Base-by-base conservation (phyloP, 2,329 filamentous ascomycete species). In the Xylariomycetidae sp. region DNA sequence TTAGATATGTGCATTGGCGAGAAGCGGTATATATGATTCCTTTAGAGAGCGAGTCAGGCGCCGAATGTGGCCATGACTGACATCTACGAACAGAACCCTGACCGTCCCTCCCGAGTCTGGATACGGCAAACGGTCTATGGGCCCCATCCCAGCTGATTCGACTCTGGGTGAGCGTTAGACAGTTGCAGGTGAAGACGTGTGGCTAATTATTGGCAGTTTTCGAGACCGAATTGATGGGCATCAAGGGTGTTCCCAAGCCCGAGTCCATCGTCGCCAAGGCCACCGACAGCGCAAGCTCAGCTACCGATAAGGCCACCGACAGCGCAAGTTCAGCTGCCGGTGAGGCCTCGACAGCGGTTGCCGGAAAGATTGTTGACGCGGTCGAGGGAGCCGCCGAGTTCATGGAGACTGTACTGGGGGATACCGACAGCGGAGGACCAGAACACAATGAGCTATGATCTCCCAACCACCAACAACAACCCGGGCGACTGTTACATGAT, bases 1-100 rank as follows among this genome's bases (percentile, higher is more conserved):
- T 51, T 92, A 34, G 86, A 86, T 55, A 96, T 97, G 89, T 97
- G 92, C 64, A 84, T 94, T 50, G 90, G 92, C 42, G 90, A 97
- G 72, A 90, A 89, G 72, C 77, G 74, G 72, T 69, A 50, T 63
- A 62, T 49, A 22, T 30, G 38, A 11, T 27, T 26, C 25, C 8
- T 16, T n/a, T 6, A 28, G 17, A 6, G 14, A 25, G 10, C 23
- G 32, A 14, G 23, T 16, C 27, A 26, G 44, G 39, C 22, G 19
- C 17, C 20, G 25, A 14, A 16, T 25, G 5, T 15, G 25, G 13
- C 15, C 28, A 18, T 28, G 31, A n/a, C 46, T 53, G 37, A 50
- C 45, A 13, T 15, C 27, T 30, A 7, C 38, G n/a, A 34, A 7
- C 41, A 76, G 84, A 49, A 90, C 78, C 35, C 66, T 98, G 60